Evolutionary conservation across 768 basidiomycete genomes (phyloP).

Genomic region (Sporobolomyces pararoseus): DNA sequence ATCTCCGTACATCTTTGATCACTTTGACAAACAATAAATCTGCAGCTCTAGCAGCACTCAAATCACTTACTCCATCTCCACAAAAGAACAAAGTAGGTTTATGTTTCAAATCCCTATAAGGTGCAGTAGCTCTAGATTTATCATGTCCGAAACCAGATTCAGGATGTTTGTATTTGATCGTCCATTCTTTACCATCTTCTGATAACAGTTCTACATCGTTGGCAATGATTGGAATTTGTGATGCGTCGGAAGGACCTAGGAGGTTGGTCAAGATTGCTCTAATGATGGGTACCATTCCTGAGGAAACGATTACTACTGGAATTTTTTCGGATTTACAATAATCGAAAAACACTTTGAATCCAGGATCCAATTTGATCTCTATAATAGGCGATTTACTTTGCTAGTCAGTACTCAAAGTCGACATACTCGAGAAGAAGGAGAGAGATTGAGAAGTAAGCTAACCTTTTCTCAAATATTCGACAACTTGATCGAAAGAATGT

Average conservation of each 20-base stretch:
- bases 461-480: conserved; percentile 26
- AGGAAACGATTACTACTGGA: conserved; percentile 52
- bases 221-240: conserved; percentile 81
- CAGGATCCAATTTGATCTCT: conserved; percentile 82
- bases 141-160: conserved; percentile 85
- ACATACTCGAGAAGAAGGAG: conserved; percentile 47
- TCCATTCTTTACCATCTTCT: conserved; percentile 58
- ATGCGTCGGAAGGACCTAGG: conserved; percentile 67
- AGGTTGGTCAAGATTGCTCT: conserved; percentile 82
- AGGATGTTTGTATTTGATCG: conserved; percentile 82
- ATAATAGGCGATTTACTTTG: neutral
- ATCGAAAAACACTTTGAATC: conserved; percentile 79
- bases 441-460: conserved; percentile 44
- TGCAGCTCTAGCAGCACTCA: conserved; percentile 76
- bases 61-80: conserved; percentile 93
- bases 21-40: conserved; percentile 90
- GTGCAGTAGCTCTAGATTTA: conserved; percentile 89
- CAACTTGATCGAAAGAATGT: conserved; percentile 20
- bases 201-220: conserved; percentile 69
- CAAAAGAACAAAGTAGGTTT: conserved; percentile 91
- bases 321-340: conserved; percentile 78
- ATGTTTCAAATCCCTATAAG: conserved; percentile 67
- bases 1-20: conserved; percentile 40
- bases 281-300: conserved; percentile 66
- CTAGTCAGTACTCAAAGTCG: neutral